Evolutionary conservation across 768 basidiomycete genomes (phyloP).

Genomic region (Pilatotrama ljubarskyi): DNA sequence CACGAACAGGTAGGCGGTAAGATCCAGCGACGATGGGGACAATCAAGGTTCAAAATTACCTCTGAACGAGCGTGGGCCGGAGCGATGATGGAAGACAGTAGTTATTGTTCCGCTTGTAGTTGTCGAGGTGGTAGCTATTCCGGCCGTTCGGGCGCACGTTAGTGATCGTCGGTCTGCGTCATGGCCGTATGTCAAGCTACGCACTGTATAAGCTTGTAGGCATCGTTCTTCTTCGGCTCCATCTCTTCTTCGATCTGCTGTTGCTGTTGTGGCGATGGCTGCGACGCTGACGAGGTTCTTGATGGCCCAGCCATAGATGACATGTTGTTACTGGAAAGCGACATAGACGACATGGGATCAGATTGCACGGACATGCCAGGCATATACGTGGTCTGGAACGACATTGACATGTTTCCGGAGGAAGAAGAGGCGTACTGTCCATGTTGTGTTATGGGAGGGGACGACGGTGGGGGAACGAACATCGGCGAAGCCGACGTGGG

Average conservation of each 20-base stretch:
- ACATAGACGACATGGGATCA: conserved; percentile 53
- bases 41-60: conserved; percentile 38
- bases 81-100: conserved; percentile 90
- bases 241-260: conserved; percentile 53
- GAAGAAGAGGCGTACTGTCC: conserved; percentile 36
- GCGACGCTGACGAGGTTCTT: conserved; percentile 17
- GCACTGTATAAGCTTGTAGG: conserved; percentile 79
- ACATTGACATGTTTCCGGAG: conserved; percentile 27
- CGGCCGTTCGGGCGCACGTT: background rate
- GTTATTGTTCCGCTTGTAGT: conserved; percentile 79
- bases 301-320: conserved; percentile 35
- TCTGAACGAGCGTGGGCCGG: conserved; percentile 86
- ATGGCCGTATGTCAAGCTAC: conserved; percentile 24
- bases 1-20: conserved; percentile 8
- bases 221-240: conserved; percentile 76
- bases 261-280: conserved; percentile 1
- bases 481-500: conserved; percentile 56
- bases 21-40: background rate
- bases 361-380: conserved; percentile 58
- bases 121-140: conserved; percentile 84
- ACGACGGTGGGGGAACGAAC: conserved; percentile 51
- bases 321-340: conserved; percentile 39
- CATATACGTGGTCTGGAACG: conserved; percentile 49
- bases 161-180: background rate
- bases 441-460: conserved; percentile 33